phyloP scores from a whole-genome alignment of 495 filamentous ascomycete genomes.

The Neurospora tetraspora region DNA sequence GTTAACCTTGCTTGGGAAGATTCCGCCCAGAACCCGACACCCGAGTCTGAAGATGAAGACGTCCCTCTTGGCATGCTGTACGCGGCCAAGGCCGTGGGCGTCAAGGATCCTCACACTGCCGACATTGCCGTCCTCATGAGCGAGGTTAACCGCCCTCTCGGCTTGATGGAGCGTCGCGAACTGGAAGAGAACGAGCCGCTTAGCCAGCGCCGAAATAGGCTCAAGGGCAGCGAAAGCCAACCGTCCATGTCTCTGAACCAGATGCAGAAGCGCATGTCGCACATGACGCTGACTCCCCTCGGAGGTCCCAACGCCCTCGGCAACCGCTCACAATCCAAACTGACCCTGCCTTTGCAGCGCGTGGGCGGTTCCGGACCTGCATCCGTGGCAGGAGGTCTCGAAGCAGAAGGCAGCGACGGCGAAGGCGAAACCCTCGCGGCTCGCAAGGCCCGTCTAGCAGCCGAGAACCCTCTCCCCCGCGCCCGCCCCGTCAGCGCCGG shows the following conservation, averaged over 20 bases:
- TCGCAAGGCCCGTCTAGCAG: constrained; percentile 59
- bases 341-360: constrained; percentile 11
- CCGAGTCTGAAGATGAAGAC: constrained; percentile 53
- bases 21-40: constrained; percentile 30
- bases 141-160: constrained; percentile 56
- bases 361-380: constrained; percentile 3
- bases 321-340: constrained; percentile 16
- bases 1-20: constrained; percentile 89
- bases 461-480: constrained; percentile 36
- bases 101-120: constrained; percentile 21
- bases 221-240: constrained; percentile 45
- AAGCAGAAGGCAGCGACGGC: constrained; percentile 26
- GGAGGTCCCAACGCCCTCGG: constrained; percentile 2
- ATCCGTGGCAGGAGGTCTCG: background rate
- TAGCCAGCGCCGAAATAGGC: constrained; percentile 63
- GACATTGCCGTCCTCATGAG: constrained; percentile 42
- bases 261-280: constrained; percentile 32
- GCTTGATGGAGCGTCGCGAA: constrained; percentile 74
- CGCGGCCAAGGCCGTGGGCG: constrained; percentile 45
- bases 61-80: constrained; percentile 79
- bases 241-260: constrained; percentile 11
- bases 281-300: constrained; percentile 24
- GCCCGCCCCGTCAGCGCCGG: constrained; percentile 57
- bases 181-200: constrained; percentile 89
- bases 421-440: constrained; percentile 75